These are phyloP conservation scores for Lactarius vividus DNA, from an alignment of 768 basidiomycete genomes.

Conservation along the genomic window DNA sequence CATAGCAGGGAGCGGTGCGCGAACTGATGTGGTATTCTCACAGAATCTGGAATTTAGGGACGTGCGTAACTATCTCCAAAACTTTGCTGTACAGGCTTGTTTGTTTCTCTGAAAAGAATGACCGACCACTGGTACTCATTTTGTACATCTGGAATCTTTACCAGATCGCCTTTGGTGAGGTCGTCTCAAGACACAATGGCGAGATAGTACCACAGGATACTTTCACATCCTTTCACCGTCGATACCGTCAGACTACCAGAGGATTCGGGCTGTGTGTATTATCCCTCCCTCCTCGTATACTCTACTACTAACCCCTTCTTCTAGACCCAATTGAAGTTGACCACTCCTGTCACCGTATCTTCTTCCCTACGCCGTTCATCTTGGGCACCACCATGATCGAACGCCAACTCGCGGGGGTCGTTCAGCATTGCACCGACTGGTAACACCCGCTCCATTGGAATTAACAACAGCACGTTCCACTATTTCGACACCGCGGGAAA, in stretches of 20 bases:
- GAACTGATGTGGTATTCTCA: conserved; percentile 54
- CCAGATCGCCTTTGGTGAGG: conserved; percentile 43
- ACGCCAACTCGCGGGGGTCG: conserved; percentile 59
- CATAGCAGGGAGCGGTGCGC: conserved; percentile 56
- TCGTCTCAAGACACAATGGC: conserved; percentile 49
- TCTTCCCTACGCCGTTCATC: conserved; percentile 58
- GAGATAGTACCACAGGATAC: conserved; percentile 46
- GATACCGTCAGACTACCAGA: conserved; percentile 36
- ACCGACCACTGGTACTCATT: too few species aligned
- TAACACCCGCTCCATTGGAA: conserved; percentile 59
- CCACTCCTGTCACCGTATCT: conserved; percentile 62
- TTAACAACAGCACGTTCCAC: conserved; percentile 62
- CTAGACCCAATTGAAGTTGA: conserved; percentile 56
- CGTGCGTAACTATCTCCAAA: conserved; percentile 54
- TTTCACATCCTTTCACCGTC: conserved; percentile 44
- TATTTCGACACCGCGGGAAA: conserved; percentile 50
- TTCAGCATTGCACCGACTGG: conserved; percentile 45
- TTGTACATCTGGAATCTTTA: conserved; percentile 40
- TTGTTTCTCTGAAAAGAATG: neutral
- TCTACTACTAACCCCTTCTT: neutral
- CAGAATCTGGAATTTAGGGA: conserved; percentile 63
- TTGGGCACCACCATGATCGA: conserved; percentile 55
- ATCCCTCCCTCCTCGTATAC: neutral
- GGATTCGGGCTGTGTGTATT: conserved; percentile 35
- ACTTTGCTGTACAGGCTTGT: conserved; percentile 41